Percentiles rank a stretch among this genome's conserved stretches.
Evolutionary conservation across 2,329 filamentous ascomycete species (phyloP).

Genomic region (Sporothrix phasma): DNA sequence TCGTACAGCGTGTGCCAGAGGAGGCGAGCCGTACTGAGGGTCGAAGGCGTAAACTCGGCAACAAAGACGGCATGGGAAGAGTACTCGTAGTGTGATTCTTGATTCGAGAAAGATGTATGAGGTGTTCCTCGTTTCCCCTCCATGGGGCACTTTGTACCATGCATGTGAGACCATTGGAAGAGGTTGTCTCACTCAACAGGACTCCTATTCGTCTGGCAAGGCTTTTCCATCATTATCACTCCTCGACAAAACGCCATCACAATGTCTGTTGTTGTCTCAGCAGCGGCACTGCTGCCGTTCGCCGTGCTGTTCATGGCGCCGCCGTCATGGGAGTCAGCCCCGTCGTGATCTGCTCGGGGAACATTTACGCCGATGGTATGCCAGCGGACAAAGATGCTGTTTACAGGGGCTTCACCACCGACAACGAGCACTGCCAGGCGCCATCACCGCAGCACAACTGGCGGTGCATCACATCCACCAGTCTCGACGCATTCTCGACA

Average conservation of each 20-base stretch:
- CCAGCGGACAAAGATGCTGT: too few relatives aligned
- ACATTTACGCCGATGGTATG: conserved; percentile 12
- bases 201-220: too few relatives aligned
- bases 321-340: neutral
- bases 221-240: too few relatives aligned
- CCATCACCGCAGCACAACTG: conserved; percentile 10
- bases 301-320: neutral
- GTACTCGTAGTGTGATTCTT: too few relatives aligned
- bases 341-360: conserved; percentile 7
- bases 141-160: too few relatives aligned
- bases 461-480: neutral
- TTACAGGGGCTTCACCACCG: too few relatives aligned
- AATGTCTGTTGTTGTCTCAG: neutral
- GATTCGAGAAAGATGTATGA: neutral
- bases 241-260: neutral
- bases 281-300: neutral
- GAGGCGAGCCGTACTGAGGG: neutral
- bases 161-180: too few relatives aligned
- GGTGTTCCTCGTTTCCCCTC: neutral
- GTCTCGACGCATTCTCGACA: conserved; percentile 10
- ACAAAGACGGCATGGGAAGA: neutral
- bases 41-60: neutral
- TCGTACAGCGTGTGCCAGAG: neutral
- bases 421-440: conserved; percentile 1
- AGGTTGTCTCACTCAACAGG: too few relatives aligned